Base-by-base conservation (phyloP, 2,329 filamentous ascomycete species). In the Ceratocystis ficicola region DNA sequence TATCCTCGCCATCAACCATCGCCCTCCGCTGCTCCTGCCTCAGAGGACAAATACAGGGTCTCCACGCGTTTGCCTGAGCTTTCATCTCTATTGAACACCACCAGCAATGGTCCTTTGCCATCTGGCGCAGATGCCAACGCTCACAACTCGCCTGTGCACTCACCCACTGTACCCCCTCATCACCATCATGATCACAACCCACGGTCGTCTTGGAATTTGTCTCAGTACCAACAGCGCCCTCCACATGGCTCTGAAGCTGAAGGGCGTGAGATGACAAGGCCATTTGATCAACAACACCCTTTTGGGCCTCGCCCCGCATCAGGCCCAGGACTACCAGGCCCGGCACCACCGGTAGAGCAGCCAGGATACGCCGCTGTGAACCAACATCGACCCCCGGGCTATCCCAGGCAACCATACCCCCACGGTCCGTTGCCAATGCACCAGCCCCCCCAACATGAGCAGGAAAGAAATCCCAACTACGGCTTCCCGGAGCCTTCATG, bases 21-120 rank as follows among this genome's bases (percentile, higher is more conserved):
- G 20, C 20, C 32, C 32, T 10, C 32, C 32, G 32, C 32, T 10
- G 32, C 50, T 55, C 44, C 44, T 48, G 8, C 44, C 7, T 48
- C 50, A 3, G 50, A 55, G 12, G 50, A 55, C 22, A 55, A 55
- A 28, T 55, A 22, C 50, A 20, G 50, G 3, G 10, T 12, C 10
- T 55, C 50, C 15, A 12, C 20, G 50, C 60, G 60, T 32, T 41
- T 62, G 20, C 60, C 60, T 20, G 60, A 44, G 36, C 60, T 62
- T 44, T 62, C 60, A 25, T 25, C 60, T 22, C 15, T 62, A 15
- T 28, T 62, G 17, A 62, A 62, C 60, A 25, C 50, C 20, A 20
- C 48, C 20, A 20, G 7, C n/a, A 55, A 55, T 25, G 50, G 50
- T 1, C 50, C 22, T 25, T 25, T 25, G 50, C 50, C 50, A 25